Base-by-base conservation (phyloP, 225 moss, liverwort and hornwort species). In the Anthoceros angustus region DNA sequence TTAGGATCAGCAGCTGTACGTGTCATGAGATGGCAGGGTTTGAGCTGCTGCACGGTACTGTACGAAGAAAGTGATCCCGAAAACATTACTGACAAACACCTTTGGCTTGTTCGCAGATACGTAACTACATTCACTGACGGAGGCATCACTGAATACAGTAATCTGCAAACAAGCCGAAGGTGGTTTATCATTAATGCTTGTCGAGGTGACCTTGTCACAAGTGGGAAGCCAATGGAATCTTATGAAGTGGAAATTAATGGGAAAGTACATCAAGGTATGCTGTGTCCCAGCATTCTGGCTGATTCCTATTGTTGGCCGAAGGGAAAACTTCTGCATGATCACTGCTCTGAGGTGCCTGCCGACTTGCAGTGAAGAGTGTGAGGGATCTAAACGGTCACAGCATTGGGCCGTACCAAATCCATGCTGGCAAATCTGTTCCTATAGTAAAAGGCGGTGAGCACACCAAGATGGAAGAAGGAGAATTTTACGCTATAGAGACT, bases 391-490 rank as follows among this genome's bases (percentile, higher is more conserved):
- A 90, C 69, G 93, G 93, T 60, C 90, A 94, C 70, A 90, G 78
- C 65, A 90, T 94, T 67, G 86, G 86, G 23, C 84, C 93, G n/a
- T 94, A 94, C 68, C 87, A 87, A 67, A 94, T 94, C 69, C 93
- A 94, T 71, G 86, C 70, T 24, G 90, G 87, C 61, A 94, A 94
- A 69, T 90, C 87, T 39, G 87, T 94, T 42, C 93, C 93, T 25
- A 86, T 62, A 62, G 93, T 94, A 43, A 94, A 94, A 72, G 87
- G 90, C 64, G 87, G 90, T 16, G 93, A 94, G 71, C 93, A 90
- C 74, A 86, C 84, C 4, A 94, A 87, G 75, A 94, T 90, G 93
- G 93, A 94, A 67, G 93, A 94, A 83, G 87, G 93, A 43, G 93
- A 94, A 8, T 94, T 90, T 24, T 94, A 83, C 10, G 90, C 90